Conservation (phyloP, 768 basidiomycete species). For the Boletus coccyginus region DNA sequence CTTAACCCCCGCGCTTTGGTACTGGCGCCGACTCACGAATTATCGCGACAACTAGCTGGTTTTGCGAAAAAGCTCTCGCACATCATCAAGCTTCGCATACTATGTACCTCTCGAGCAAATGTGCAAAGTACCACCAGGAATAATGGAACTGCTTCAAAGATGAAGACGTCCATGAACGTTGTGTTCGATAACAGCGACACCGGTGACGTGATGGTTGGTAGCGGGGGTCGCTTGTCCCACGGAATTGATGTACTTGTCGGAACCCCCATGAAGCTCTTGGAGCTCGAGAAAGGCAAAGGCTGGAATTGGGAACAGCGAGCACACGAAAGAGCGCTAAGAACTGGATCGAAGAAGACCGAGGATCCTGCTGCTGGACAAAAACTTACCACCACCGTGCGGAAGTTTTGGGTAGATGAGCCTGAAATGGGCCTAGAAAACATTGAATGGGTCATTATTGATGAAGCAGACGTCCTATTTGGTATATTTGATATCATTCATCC, state of each 20-base stretch:
- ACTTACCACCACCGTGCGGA: constrained; percentile 18
- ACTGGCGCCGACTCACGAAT: constrained; percentile 87
- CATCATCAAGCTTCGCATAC: constrained; percentile 69
- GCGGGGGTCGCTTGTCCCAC: constrained; percentile 12
- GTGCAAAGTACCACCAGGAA: constrained; percentile 19
- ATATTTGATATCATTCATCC: constrained; percentile 16
- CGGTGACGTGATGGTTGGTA: constrained; percentile 29
- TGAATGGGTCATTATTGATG: constrained; percentile 90
- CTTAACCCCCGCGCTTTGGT: constrained; percentile 75
- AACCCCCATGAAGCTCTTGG: constrained; percentile 62
- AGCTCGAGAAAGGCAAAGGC: constrained; percentile 52
- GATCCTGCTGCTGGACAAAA: constrained; percentile 19
- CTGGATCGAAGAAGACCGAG: constrained; percentile 28
- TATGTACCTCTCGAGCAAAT: constrained; percentile 68
- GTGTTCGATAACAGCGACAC: constrained; percentile 23
- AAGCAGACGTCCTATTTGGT: constrained; percentile 91
- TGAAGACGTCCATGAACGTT: constrained; percentile 30
- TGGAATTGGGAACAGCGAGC: constrained; percentile 46
- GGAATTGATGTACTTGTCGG: constrained; percentile 60
- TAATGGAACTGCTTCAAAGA: constrained; percentile 47
- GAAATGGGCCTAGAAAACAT: constrained; percentile 65
- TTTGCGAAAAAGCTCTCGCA: constrained; percentile 78
- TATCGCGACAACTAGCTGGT: constrained; percentile 72
- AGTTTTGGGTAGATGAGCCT: constrained; percentile 46
- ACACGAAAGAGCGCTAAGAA: constrained; percentile 21